Conservation (phyloP, 78 protist genomes). For the Tieghemostelium lacteum region DNA sequence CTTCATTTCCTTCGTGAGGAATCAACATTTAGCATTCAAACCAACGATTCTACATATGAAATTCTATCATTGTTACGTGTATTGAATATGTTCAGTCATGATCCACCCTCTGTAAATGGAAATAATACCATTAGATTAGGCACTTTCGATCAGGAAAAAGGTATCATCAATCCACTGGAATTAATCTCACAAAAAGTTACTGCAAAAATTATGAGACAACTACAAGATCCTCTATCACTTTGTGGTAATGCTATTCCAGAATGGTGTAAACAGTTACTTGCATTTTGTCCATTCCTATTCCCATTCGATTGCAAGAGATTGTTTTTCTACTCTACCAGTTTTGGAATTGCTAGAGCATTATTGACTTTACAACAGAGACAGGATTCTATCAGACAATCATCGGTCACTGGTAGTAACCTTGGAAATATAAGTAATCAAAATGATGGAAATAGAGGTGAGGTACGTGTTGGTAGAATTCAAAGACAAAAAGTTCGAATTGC, state of each 20-base stretch:
- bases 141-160: background rate
- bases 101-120: background rate
- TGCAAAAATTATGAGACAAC: constrained; percentile 88
- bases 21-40: constrained; percentile 18
- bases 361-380: constrained; percentile 50
- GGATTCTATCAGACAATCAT: constrained; percentile 40
- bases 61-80: constrained; percentile 39
- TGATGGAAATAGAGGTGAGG: constrained; percentile 29
- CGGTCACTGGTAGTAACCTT: background rate
- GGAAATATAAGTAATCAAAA: too few species aligned
- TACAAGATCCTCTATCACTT: constrained; percentile 88
- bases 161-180: background rate
- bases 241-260: constrained; percentile 84
- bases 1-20: constrained; percentile 29
- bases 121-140: too few species aligned
- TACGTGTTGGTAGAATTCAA: constrained; percentile 83
- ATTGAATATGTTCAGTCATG: constrained; percentile 13
- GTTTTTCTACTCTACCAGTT: constrained; percentile 83
- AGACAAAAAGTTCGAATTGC: constrained; percentile 89
- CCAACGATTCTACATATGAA: constrained; percentile 66
- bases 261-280: constrained; percentile 81
- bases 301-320: constrained; percentile 70
- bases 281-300: constrained; percentile 76
- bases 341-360: constrained; percentile 90
- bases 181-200: constrained; percentile 77